Evolutionary conservation across 805 yeast species (phyloP).

Genomic region (Metschnikowia corniflorae): DNA sequence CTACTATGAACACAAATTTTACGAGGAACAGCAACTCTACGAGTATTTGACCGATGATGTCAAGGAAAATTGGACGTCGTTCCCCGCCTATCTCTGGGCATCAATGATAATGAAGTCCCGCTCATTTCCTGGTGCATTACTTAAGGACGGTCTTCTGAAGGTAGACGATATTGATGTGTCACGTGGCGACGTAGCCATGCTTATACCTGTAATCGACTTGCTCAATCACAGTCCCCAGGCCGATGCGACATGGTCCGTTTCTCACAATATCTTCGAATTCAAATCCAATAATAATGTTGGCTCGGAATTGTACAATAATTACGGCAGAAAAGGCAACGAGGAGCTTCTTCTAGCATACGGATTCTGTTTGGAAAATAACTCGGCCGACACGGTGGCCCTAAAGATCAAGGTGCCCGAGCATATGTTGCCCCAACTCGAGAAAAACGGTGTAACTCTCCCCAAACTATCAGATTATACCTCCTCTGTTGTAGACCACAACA

Average conservation of each 20-base stretch:
- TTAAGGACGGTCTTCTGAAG: slow-evolving; percentile 31
- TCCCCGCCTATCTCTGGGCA: slow-evolving; percentile 75
- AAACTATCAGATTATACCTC: slow-evolving; percentile 36
- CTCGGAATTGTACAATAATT: slow-evolving; percentile 63
- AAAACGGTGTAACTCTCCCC: slow-evolving; percentile 38
- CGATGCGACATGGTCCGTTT: slow-evolving; percentile 59
- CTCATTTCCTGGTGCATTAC: slow-evolving; percentile 72
- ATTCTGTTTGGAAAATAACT: slow-evolving; percentile 57
- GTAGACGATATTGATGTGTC: slow-evolving; percentile 16
- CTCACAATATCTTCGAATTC: slow-evolving; percentile 35
- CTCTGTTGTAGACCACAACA: slow-evolving; percentile 22
- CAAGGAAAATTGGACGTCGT: slow-evolving; percentile 54
- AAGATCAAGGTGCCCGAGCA: slow-evolving; percentile 51
- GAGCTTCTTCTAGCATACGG: slow-evolving; percentile 82
- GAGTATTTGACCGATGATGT: slow-evolving; percentile 21
- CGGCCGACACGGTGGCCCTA: slow-evolving; percentile 56
- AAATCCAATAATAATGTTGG: slow-evolving; percentile 28
- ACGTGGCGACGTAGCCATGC: slow-evolving; percentile 53
- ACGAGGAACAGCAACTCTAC: slow-evolving; percentile 34
- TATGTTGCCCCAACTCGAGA: slow-evolving; percentile 28
- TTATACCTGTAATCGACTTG: slow-evolving; percentile 75
- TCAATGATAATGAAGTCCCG: slow-evolving; percentile 66
- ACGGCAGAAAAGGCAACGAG: slow-evolving; percentile 86
- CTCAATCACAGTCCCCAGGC: slow-evolving; percentile 66
- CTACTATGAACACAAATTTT: slow-evolving; percentile 40